A percentile compares a stretch with the other conserved stretches of the same genome.
Evolutionary conservation across 106 monocot genomes (phyloP).

Genomic region (Iris macrosiphon): DNA sequence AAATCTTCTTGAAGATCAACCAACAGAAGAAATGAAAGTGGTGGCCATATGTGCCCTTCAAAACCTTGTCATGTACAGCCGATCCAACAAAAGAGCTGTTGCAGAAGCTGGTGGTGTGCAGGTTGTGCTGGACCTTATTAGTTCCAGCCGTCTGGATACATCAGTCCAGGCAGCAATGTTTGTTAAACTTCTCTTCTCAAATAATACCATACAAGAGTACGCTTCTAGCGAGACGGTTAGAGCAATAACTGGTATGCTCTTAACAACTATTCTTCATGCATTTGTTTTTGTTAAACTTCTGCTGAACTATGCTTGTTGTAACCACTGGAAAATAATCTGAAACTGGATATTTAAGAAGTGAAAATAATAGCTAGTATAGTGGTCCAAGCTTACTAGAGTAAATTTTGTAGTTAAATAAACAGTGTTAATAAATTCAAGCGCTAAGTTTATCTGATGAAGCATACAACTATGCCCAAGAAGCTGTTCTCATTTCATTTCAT

Average conservation of each 20-base stretch:
- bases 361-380: too few relatives aligned
- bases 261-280: neutral
- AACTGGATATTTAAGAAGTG: too few relatives aligned
- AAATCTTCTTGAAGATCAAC: constrained; percentile 97
- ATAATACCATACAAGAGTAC: constrained; percentile 96
- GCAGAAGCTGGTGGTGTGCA: constrained; percentile 99
- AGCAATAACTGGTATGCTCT: constrained; percentile 75
- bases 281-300: too few relatives aligned
- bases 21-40: constrained; percentile 98
- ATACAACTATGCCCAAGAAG: too few relatives aligned
- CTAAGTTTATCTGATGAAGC: too few relatives aligned
- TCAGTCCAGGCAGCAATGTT: constrained; percentile 98
- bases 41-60: constrained; percentile 95
- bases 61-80: constrained; percentile 89
- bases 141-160: constrained; percentile 76
- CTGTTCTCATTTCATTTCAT: too few relatives aligned
- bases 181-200: constrained; percentile 88
- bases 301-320: too few relatives aligned
- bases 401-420: too few relatives aligned
- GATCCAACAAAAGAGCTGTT: constrained; percentile 97
- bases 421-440: too few relatives aligned
- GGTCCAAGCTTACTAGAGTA: too few relatives aligned
- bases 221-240: constrained; percentile 98
- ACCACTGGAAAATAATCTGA: too few relatives aligned
- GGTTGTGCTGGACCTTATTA: constrained; percentile 87